These are phyloP conservation scores for Penicillium pulvis DNA, from an alignment of 495 filamentous ascomycete genomes.

Conservation along the genomic window DNA sequence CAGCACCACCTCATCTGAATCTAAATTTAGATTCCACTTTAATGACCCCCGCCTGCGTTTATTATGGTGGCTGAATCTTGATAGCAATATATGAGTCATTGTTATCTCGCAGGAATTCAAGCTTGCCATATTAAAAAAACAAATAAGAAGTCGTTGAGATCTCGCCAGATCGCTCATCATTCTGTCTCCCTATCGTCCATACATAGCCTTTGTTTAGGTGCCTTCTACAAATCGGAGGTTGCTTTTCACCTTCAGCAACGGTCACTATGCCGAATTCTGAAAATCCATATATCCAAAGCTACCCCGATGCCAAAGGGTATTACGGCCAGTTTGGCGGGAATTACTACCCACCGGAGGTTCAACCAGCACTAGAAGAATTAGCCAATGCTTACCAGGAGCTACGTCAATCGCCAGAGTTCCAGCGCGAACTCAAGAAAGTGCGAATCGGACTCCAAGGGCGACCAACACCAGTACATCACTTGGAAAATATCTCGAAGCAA, in stretches of 20 bases:
- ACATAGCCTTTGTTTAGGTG: too few species aligned
- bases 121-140: too few species aligned
- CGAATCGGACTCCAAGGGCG: constrained; percentile 23
- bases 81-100: too few species aligned
- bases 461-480: constrained; percentile 19
- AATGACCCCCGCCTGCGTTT: too few species aligned
- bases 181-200: too few species aligned
- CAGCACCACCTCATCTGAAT: too few species aligned
- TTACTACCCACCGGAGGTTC: constrained; percentile 21
- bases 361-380: constrained; percentile 19
- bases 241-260: not conserved
- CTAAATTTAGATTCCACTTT: too few species aligned
- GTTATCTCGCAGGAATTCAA: too few species aligned
- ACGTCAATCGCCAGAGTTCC: constrained; percentile 9
- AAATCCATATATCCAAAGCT: constrained; percentile 6
- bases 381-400: constrained; percentile 11
- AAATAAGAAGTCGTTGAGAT: too few species aligned
- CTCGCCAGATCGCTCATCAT: too few species aligned
- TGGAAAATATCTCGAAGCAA: constrained; percentile 13
- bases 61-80: too few species aligned
- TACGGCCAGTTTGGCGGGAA: constrained; percentile 26
- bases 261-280: not conserved
- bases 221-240: too few species aligned
- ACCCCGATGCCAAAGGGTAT: constrained; percentile 21
- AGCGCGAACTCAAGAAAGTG: constrained; percentile 13